These are phyloP conservation scores for Apiospora saccharicola DNA, from an alignment of 2,329 filamentous ascomycete genomes.

Conservation along the genomic window DNA sequence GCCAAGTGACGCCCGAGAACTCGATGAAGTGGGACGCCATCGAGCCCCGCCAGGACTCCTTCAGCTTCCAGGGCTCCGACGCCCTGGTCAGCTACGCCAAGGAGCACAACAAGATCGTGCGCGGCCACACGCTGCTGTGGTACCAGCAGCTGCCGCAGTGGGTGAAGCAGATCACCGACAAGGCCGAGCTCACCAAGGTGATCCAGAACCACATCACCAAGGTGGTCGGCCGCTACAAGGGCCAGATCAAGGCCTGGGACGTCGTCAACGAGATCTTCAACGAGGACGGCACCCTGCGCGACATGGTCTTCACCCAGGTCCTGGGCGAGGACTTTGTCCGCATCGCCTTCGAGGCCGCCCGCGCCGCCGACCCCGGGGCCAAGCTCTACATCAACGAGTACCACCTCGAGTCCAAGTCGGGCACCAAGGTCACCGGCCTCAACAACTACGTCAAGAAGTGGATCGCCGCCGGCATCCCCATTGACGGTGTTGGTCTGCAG, in stretches of 20 bases:
- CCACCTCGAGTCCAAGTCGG: constrained; percentile 66
- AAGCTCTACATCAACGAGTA: constrained; percentile 78
- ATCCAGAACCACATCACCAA: constrained; percentile 65
- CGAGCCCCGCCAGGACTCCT: constrained; percentile 61
- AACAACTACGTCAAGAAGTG: constrained; percentile 57
- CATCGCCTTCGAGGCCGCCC: constrained; percentile 73
- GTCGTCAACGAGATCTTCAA: constrained; percentile 69
- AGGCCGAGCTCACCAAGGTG: constrained; percentile 54
- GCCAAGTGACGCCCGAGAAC: constrained; percentile 41
- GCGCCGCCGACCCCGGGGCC: constrained; percentile 67
- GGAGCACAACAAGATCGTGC: constrained; percentile 50
- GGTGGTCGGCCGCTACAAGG: constrained; percentile 63
- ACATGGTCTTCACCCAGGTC: constrained; percentile 68
- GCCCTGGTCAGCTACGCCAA: constrained; percentile 50
- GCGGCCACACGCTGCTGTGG: constrained; percentile 62
- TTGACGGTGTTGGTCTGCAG: constrained; percentile 64
- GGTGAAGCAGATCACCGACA: constrained; percentile 40
- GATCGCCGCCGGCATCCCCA: constrained; percentile 59
- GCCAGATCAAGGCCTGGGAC: constrained; percentile 67
- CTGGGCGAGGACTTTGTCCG: constrained; percentile 72
- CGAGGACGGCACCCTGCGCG: constrained; percentile 63
- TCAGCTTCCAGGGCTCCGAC: constrained; percentile 63
- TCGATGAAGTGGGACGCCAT: constrained; percentile 64
- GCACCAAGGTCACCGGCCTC: constrained; percentile 62
- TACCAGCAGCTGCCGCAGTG: constrained; percentile 59